Percentiles rank a stretch among this genome's conserved stretches.
These are phyloP conservation scores for Geranium incanum DNA, from an alignment of 441 rosid genomes.

Conservation along the genomic window DNA sequence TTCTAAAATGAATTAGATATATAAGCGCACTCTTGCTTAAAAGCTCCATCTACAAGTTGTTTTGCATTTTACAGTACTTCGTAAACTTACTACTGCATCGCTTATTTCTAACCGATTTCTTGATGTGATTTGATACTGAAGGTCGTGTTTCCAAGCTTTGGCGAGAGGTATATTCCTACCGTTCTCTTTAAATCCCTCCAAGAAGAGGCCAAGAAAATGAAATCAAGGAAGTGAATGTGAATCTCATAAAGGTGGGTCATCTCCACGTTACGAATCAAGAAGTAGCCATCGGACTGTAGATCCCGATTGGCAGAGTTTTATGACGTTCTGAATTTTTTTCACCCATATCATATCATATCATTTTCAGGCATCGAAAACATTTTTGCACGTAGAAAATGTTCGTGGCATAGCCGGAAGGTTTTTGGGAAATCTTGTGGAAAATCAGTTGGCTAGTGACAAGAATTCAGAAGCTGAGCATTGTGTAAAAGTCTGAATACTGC, in stretches of 20 bases:
- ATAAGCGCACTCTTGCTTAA: too few species aligned
- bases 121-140: slow-evolving; percentile 20
- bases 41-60: too few species aligned
- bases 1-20: too few species aligned
- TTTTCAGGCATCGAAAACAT: neutral
- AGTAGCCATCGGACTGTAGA: neutral
- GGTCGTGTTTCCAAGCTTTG: slow-evolving; percentile 97
- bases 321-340: neutral
- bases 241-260: neutral
- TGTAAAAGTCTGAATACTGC: neutral
- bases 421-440: neutral
- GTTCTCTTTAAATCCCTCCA: slow-evolving; percentile 60
- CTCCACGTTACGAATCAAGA: neutral
- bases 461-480: neutral
- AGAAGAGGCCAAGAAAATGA: slow-evolving; percentile 64
- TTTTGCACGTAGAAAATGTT: neutral
- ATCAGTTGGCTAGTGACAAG: too few species aligned
- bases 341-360: neutral
- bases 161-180: slow-evolving; percentile 79
- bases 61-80: too few species aligned
- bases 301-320: neutral
- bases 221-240: slow-evolving; percentile 24
- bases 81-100: neutral
- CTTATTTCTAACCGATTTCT: slow-evolving; percentile 7
- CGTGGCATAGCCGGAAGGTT: neutral